phyloP scores from a whole-genome alignment of 2,329 filamentous ascomycete genomes.

The Calonectria pteridis region DNA sequence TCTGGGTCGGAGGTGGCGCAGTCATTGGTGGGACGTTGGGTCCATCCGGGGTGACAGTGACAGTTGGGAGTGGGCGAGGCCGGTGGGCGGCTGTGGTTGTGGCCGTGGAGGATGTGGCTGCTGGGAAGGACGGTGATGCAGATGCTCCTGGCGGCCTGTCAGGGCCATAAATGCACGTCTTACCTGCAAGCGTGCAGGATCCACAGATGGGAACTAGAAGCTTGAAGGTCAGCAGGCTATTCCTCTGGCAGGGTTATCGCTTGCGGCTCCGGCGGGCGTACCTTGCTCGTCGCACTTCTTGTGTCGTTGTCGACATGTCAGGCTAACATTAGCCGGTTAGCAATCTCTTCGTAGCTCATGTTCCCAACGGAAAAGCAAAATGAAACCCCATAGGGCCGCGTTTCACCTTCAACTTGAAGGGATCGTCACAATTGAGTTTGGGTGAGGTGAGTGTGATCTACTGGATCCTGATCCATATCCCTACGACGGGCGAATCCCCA shows the following conservation, averaged over 20 bases:
- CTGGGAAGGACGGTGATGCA: constrained; percentile 24
- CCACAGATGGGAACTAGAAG: constrained; percentile 21
- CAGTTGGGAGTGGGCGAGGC: constrained; percentile 7
- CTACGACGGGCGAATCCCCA: background rate
- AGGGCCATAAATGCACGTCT: constrained; percentile 25
- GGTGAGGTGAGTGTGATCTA: constrained; percentile 1
- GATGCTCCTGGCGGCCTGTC: constrained; percentile 11
- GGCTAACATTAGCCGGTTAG: constrained; percentile 14
- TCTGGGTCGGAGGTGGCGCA: background rate
- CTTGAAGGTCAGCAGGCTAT: constrained; percentile 9
- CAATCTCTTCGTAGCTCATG: background rate
- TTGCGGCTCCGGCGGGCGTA: background rate
- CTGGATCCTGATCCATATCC: constrained; percentile 10
- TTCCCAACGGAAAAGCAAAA: background rate
- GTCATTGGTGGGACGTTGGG: constrained; percentile 6
- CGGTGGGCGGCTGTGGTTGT: constrained; percentile 21
- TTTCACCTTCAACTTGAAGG: constrained; percentile 6
- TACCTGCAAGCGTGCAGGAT: constrained; percentile 19
- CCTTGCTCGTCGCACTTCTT: constrained; percentile 25
- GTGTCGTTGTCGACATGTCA: constrained; percentile 25
- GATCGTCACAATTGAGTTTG: background rate
- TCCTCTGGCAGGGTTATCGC: background rate
- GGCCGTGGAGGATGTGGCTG: constrained; percentile 29
- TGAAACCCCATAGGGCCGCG: background rate
- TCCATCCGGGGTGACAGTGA: constrained; percentile 17